Evolutionary conservation across 768 basidiomycete species (phyloP).

Genomic region (Panaeolus papilionaceus): DNA sequence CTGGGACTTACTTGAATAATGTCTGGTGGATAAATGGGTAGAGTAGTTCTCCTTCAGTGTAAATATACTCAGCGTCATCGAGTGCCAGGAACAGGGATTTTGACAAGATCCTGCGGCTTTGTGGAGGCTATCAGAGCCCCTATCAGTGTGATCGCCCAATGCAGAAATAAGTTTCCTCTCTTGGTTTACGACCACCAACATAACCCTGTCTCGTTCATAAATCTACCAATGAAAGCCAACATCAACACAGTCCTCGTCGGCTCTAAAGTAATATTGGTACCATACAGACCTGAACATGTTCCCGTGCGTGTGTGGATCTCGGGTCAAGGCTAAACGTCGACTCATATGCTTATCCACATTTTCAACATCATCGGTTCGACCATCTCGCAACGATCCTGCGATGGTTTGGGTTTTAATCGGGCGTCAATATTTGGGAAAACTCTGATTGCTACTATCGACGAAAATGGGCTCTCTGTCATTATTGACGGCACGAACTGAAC

Average conservation of each 20-base stretch:
- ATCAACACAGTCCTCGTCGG: constrained; percentile 70
- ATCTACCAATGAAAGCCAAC: constrained; percentile 67
- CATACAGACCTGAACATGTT: constrained; percentile 71
- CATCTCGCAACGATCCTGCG: background rate
- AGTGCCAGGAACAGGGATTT: too few relatives aligned
- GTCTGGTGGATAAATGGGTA: too few relatives aligned
- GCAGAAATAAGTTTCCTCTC: background rate
- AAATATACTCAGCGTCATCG: too few relatives aligned
- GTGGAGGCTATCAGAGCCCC: background rate
- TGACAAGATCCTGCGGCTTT: too few relatives aligned
- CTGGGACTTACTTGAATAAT: too few relatives aligned
- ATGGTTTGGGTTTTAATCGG: background rate
- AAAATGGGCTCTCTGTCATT: background rate
- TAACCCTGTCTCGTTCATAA: too few relatives aligned
- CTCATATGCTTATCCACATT: constrained; percentile 5
- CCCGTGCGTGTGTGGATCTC: constrained; percentile 37
- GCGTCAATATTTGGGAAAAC: background rate
- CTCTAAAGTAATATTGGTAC: constrained; percentile 74
- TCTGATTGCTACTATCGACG: constrained; percentile 7
- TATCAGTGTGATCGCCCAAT: background rate
- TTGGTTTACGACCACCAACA: background rate
- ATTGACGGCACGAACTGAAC: too few relatives aligned
- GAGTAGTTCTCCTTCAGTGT: too few relatives aligned
- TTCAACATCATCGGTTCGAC: background rate
- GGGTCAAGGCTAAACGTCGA: background rate